phyloP scores from a whole-genome alignment of 768 basidiomycete genomes.

The Amanita rubescens region DNA sequence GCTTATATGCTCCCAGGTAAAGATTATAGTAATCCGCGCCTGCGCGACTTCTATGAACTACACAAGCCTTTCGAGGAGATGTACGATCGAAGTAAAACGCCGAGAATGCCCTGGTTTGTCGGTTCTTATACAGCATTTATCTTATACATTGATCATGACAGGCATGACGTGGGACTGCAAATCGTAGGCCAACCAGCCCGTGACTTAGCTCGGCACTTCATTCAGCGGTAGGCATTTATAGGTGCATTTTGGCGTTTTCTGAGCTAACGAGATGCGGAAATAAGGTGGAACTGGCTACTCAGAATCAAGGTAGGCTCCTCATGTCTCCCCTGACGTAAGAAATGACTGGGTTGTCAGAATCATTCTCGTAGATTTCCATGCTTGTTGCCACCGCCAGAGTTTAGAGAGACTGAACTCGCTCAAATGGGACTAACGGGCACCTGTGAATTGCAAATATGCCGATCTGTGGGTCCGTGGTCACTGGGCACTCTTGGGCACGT shows the following conservation, averaged over 20 bases:
- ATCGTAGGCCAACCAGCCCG: slow-evolving; percentile 94
- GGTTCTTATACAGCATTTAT: background rate
- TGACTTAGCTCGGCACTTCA: slow-evolving; percentile 91
- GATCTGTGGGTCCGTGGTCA: slow-evolving; percentile 95
- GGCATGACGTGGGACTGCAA: slow-evolving; percentile 97
- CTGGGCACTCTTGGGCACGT: slow-evolving; percentile 79
- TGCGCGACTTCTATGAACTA: slow-evolving; percentile 78
- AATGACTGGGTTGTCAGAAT: slow-evolving; percentile 45
- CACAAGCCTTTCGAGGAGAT: slow-evolving; percentile 91
- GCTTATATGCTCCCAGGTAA: slow-evolving; percentile 49
- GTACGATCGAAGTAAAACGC: slow-evolving; percentile 85
- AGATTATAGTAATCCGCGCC: slow-evolving; percentile 89
- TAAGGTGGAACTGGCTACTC: slow-evolving; percentile 89
- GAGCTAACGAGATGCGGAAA: background rate
- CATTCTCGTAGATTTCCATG: slow-evolving; percentile 92
- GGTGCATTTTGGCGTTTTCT: too few relatives aligned
- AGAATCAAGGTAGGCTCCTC: slow-evolving; percentile 70
- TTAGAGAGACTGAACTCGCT: slow-evolving; percentile 70
- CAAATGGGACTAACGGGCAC: slow-evolving; percentile 86
- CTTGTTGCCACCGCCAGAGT: slow-evolving; percentile 89
- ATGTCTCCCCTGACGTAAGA: background rate
- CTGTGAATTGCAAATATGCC: slow-evolving; percentile 94
- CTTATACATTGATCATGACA: slow-evolving; percentile 20
- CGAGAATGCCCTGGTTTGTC: slow-evolving; percentile 92
- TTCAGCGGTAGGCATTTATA: slow-evolving; percentile 56